Conservation (phyloP, 1,139 yeast genomes). For the Protomyces macrosporus region DNA sequence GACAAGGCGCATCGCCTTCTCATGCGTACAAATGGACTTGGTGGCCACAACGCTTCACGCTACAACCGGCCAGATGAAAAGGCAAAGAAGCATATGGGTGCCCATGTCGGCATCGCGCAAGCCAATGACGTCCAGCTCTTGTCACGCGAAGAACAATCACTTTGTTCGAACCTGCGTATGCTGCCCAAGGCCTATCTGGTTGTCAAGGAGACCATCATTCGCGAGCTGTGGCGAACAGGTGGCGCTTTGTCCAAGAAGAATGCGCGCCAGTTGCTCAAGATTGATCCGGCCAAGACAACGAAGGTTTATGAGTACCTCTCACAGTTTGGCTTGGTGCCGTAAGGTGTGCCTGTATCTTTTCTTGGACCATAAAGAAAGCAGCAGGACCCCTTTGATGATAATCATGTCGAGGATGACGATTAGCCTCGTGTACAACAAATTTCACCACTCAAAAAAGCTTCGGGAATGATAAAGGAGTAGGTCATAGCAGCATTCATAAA, state of each 20-base stretch:
- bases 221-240: slow-evolving; percentile 79
- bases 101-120: slow-evolving; percentile 59
- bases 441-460: neutral
- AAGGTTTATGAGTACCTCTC: slow-evolving; percentile 88
- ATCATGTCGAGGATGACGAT: neutral
- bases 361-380: neutral
- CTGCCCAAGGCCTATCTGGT: slow-evolving; percentile 91
- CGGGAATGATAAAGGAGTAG: neutral
- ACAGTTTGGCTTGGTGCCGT: slow-evolving; percentile 72
- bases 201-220: slow-evolving; percentile 82
- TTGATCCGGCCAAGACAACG: slow-evolving; percentile 81
- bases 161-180: slow-evolving; percentile 78
- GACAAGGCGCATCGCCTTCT: slow-evolving; percentile 53
- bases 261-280: slow-evolving; percentile 73
- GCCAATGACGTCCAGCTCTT: slow-evolving; percentile 78
- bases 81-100: slow-evolving; percentile 3
- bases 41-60: neutral
- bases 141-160: slow-evolving; percentile 75
- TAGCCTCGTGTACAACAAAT: neutral
- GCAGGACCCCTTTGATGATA: neutral
- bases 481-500: no score
- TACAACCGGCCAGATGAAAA: slow-evolving; percentile 2
- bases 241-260: slow-evolving; percentile 77
- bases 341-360: neutral
- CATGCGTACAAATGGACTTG: slow-evolving; percentile 29